Evolutionary conservation across 768 basidiomycete species (phyloP).

Genomic region (Aureoboletus auriporus): DNA sequence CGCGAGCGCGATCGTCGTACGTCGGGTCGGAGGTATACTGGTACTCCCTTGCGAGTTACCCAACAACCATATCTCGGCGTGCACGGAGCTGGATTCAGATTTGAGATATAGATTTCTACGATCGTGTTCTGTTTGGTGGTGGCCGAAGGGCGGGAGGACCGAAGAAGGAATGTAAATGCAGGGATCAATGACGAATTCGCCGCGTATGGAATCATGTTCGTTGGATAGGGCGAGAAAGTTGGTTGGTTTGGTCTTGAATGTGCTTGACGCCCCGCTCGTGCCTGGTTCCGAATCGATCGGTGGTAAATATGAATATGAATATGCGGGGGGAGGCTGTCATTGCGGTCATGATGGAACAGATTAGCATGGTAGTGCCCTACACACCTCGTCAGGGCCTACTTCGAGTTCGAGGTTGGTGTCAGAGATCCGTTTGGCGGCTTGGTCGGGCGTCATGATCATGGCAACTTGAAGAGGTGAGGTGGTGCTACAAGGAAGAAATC

Average conservation of each 20-base stretch:
- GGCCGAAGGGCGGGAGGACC: conserved; percentile 36
- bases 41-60: neutral
- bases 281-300: neutral
- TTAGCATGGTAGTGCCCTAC: neutral
- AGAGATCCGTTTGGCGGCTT: neutral
- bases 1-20: conserved; percentile 19
- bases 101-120: conserved; percentile 37
- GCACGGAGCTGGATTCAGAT: conserved; percentile 33
- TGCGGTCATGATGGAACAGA: neutral
- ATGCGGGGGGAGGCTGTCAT: conserved; percentile 23
- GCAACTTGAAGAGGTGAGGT: no score
- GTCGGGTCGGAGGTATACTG: conserved; percentile 8
- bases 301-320: conserved; percentile 12
- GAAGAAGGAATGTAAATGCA: conserved; percentile 35
- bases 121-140: conserved; percentile 33
- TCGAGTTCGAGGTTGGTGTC: neutral
- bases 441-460: conserved; percentile 9
- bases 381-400: conserved; percentile 5
- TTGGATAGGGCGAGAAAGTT: conserved; percentile 19
- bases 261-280: neutral
- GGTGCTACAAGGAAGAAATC: no score
- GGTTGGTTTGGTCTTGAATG: conserved; percentile 27
- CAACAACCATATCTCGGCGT: conserved; percentile 39
- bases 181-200: conserved; percentile 43
- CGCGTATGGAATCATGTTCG: conserved; percentile 7